Evolutionary conservation across 176 grass and related monocot species (phyloP).

Genomic region (Musa itinerans): DNA sequence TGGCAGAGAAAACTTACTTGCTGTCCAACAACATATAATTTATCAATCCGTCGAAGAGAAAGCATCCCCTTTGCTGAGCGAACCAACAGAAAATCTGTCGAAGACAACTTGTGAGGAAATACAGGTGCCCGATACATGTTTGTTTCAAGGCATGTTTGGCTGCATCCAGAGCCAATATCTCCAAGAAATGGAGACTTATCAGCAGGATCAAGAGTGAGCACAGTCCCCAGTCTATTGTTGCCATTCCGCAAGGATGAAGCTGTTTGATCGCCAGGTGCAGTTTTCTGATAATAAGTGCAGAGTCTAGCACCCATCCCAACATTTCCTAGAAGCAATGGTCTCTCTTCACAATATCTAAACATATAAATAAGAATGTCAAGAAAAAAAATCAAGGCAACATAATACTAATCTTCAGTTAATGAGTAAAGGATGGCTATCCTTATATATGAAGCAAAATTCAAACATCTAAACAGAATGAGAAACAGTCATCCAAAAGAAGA

Average conservation of each 20-base stretch:
- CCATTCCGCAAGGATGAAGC: conserved; percentile 51
- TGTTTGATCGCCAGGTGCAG: conserved; percentile 52
- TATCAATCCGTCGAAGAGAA: conserved; percentile 79
- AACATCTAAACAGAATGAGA: neutral
- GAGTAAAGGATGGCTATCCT: neutral
- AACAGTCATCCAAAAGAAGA: neutral
- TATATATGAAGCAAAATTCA: neutral
- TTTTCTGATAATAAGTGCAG: conserved; percentile 96
- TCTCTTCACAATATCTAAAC: conserved; percentile 92
- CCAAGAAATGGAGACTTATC: conserved; percentile 95
- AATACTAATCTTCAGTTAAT: neutral
- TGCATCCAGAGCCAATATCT: conserved; percentile 54
- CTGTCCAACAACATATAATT: conserved; percentile 79
- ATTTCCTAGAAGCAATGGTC: conserved; percentile 79
- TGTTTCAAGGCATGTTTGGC: conserved; percentile 78
- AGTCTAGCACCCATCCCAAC: conserved; percentile 89
- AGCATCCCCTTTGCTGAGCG: conserved; percentile 76
- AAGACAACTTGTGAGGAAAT: conserved; percentile 74
- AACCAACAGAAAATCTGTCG: conserved; percentile 89
- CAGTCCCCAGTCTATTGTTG: conserved; percentile 53
- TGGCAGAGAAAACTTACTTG: conserved; percentile 44
- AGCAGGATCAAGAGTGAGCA: conserved; percentile 67
- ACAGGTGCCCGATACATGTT: conserved; percentile 87
- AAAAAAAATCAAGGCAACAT: neutral
- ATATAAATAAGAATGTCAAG: neutral